Percentiles rank a stretch among this genome's conserved stretches.
Evolutionary conservation across 2,329 filamentous ascomycete genomes (phyloP).

Genomic region (Pestalotiopsis sp.): DNA sequence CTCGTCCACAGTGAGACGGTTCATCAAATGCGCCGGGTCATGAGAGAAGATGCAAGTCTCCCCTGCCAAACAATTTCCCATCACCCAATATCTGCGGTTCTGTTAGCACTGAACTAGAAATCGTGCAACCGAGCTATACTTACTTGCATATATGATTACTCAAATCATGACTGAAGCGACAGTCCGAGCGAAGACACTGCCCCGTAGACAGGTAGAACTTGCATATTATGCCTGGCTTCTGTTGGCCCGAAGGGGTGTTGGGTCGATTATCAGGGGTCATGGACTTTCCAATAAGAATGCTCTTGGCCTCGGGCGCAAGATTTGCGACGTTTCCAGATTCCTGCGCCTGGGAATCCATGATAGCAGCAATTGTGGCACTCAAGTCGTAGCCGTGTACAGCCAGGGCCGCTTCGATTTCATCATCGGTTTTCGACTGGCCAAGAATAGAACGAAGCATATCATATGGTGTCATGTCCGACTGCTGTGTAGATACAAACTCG

Average conservation of each 20-base stretch:
- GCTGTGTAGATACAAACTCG: conserved; percentile 70
- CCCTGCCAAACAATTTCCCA: conserved; percentile 92
- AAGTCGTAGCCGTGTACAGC: conserved; percentile 90
- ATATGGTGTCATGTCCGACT: conserved; percentile 93
- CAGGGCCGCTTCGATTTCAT: conserved; percentile 91
- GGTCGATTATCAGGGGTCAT: conserved; percentile 77
- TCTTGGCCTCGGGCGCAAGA: conserved; percentile 58
- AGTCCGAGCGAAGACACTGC: conserved; percentile 94
- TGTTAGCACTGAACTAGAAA: conserved; percentile 19
- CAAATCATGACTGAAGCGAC: conserved; percentile 94
- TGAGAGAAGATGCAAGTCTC: conserved; percentile 97
- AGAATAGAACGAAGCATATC: conserved; percentile 96
- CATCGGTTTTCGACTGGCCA: conserved; percentile 84
- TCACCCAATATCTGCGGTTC: conserved; percentile 80
- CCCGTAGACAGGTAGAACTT: conserved; percentile 96
- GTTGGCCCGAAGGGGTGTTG: conserved; percentile 72
- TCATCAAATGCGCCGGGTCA: conserved; percentile 85
- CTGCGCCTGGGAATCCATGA: conserved; percentile 73
- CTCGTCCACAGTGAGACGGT: conserved; percentile 75
- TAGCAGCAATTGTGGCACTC: conserved; percentile 83
- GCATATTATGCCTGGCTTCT: conserved; percentile 88
- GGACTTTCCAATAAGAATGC: conserved; percentile 85
- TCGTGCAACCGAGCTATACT: conserved; percentile 41
- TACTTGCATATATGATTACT: conserved; percentile 98
- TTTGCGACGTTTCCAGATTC: conserved; percentile 46